phyloP scores from a whole-genome alignment of 441 rosid genomes.

The Macaranga tanarius region DNA sequence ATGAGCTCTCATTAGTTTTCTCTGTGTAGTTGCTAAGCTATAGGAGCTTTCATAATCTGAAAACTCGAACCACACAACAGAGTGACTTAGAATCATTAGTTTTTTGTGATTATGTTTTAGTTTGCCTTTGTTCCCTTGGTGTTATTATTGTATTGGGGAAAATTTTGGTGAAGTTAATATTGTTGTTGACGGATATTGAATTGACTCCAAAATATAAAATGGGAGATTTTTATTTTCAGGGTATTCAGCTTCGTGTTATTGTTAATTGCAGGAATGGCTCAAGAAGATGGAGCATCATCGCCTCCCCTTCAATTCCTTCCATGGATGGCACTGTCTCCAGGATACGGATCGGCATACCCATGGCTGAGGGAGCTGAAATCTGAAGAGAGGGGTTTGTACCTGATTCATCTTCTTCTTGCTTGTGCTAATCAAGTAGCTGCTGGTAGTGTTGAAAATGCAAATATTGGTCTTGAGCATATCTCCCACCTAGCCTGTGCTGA shows the following conservation, averaged over 20 bases:
- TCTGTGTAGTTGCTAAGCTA: not conserved
- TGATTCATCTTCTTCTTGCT: conserved; percentile 51
- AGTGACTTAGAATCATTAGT: no score
- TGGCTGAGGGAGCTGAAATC: conserved; percentile 57
- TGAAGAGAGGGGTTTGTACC: conserved; percentile 63
- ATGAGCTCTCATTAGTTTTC: not conserved
- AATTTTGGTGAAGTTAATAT: not conserved
- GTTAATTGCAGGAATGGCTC: conserved; percentile 50
- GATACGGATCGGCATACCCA: conserved; percentile 56
- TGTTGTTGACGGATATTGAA: not conserved
- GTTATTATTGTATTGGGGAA: not conserved
- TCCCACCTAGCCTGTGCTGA: conserved; percentile 65
- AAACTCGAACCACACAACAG: no score
- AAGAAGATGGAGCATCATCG: conserved; percentile 60
- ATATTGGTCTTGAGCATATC: conserved; percentile 54
- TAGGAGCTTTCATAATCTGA: not conserved
- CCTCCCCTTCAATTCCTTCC: conserved; percentile 56
- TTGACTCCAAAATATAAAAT: conserved; percentile 5
- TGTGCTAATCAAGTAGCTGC: conserved; percentile 66
- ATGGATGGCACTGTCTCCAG: conserved; percentile 58
- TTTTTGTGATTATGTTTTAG: not conserved
- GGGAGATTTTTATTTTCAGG: not conserved
- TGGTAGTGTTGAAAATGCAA: conserved; percentile 58
- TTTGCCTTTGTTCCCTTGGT: not conserved
- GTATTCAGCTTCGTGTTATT: conserved; percentile 16